Base-by-base conservation (phyloP, 495 filamentous ascomycete species). In the Hypoxylon trugodes region DNA sequence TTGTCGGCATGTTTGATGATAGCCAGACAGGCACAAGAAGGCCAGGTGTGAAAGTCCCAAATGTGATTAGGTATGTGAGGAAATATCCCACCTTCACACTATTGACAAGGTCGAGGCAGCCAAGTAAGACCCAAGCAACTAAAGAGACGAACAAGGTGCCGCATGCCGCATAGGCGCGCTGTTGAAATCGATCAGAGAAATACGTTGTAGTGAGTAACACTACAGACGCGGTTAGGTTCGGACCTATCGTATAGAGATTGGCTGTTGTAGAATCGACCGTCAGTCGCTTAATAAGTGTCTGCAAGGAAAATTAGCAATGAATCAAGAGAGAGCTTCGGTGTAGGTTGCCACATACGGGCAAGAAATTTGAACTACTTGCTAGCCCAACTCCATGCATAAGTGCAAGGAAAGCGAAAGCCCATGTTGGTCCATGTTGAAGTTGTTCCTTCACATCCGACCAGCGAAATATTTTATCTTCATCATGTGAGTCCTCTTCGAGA, bases 91-190 rank as follows among this genome's bases (percentile, higher is more conserved):
- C 58, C 28, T 53, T 30, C 1, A 61, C 41, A 32, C 46, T 19
- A 3, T 53, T 37, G 13, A 53, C 41, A 12, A 61, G 48, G 30
- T 61, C 36, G n/a, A 53, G 32, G 7, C 19, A 22, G 3, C 19
- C 47, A 12, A 53, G 41, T 2, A 61, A 22, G 4, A 61, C 47
- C 47, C 47, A 70, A 1, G 83, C 74, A 21, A 79, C 25, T 6
- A 85, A 61, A 6, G 78, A 72, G 28, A 59, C 55, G 12, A 51
- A 50, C 2, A 59, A 21, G 5, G 37, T 51, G n/a, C 55, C 55
- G 18, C 55, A 49, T 22, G 55, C 37, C 7, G 51, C 51, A 7
- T 22, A 42, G 35, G 55, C 55, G n/a, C 55, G 55, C 19, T 59
- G 55, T 12, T 59, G 35, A 18, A 59, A 12, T 18, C 30, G 41